Evolutionary conservation across 1,284 basidiomycete genomes (phyloP).

Genomic region (Rhodotorula sp.): DNA sequence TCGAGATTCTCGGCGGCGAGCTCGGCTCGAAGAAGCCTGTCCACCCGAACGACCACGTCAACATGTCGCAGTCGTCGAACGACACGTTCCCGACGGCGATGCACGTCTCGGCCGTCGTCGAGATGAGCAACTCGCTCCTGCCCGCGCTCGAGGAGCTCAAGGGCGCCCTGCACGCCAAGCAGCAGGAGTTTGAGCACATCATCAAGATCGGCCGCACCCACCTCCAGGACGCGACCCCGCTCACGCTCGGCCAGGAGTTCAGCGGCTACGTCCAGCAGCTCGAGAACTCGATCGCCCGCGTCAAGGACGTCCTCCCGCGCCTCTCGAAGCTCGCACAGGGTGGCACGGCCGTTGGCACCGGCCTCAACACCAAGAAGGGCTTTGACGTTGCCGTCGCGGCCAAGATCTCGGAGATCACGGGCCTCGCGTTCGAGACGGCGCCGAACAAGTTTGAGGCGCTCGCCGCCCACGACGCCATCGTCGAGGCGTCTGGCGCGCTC

Average conservation of each 20-base stretch:
- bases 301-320: slow-evolving; percentile 80
- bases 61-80: slow-evolving; percentile 99
- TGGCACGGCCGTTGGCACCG: slow-evolving; percentile 97
- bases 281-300: slow-evolving; percentile 83
- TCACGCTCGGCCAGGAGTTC: slow-evolving; percentile 98
- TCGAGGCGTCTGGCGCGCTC: slow-evolving; percentile 94
- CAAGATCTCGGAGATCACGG: slow-evolving; percentile 90
- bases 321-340: slow-evolving; percentile 92
- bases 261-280: slow-evolving; percentile 97
- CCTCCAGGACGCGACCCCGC: slow-evolving; percentile 94
- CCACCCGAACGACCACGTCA: slow-evolving; percentile 99
- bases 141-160: slow-evolving; percentile 84
- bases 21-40: slow-evolving; percentile 96
- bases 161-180: slow-evolving; percentile 80
- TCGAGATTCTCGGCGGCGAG: slow-evolving; percentile 93
- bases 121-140: slow-evolving; percentile 77
- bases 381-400: slow-evolving; percentile 93
- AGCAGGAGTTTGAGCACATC: slow-evolving; percentile 78
- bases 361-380: slow-evolving; percentile 93
- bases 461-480: slow-evolving; percentile 93
- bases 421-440: slow-evolving; percentile 88
- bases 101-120: slow-evolving; percentile 94
- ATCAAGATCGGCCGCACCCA: slow-evolving; percentile 99
- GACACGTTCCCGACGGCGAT: slow-evolving; percentile 99
- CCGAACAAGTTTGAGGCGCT: slow-evolving; percentile 99